Conservation (phyloP, 2,329 filamentous ascomycete genomes). For the Talaromyces amestolkiae region DNA sequence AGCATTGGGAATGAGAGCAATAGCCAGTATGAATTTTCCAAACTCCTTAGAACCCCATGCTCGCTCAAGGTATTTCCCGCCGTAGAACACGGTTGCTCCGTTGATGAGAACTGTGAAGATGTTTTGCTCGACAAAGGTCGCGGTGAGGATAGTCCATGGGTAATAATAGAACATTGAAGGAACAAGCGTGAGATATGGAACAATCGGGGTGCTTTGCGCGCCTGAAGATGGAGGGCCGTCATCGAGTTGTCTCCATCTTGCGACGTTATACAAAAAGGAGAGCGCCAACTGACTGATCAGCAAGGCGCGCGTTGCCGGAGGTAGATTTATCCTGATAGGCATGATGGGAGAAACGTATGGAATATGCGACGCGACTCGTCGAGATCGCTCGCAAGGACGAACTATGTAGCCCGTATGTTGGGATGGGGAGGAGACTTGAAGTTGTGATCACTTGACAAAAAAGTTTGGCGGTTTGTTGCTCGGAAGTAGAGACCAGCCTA, state of each 20-base stretch:
- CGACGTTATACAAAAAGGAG: conserved; percentile 73
- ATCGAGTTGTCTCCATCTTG: conserved; percentile 63
- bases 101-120: conserved; percentile 80
- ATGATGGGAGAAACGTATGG: conserved; percentile 50
- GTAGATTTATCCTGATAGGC: conserved; percentile 84
- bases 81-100: conserved; percentile 78
- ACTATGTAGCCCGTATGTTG: conserved; percentile 7
- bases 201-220: conserved; percentile 55
- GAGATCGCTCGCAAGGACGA: conserved; percentile 13
- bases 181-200: conserved; percentile 84
- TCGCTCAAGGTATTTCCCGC: conserved; percentile 89
- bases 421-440: background rate
- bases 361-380: conserved; percentile 13
- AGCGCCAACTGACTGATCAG: conserved; percentile 72
- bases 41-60: conserved; percentile 93
- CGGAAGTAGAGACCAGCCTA: background rate
- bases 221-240: conserved; percentile 48
- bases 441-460: conserved; percentile 7
- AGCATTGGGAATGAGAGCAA: conserved; percentile 75
- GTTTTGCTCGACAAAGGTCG: conserved; percentile 89
- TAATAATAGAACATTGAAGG: conserved; percentile 80
- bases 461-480: background rate
- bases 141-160: conserved; percentile 87
- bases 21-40: conserved; percentile 80
- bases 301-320: conserved; percentile 80